Evolutionary conservation across 805 yeast genomes (phyloP), one percentile per base, ranked within the genome.

Genomic region (Lachancea lanzarotensis): DNA sequence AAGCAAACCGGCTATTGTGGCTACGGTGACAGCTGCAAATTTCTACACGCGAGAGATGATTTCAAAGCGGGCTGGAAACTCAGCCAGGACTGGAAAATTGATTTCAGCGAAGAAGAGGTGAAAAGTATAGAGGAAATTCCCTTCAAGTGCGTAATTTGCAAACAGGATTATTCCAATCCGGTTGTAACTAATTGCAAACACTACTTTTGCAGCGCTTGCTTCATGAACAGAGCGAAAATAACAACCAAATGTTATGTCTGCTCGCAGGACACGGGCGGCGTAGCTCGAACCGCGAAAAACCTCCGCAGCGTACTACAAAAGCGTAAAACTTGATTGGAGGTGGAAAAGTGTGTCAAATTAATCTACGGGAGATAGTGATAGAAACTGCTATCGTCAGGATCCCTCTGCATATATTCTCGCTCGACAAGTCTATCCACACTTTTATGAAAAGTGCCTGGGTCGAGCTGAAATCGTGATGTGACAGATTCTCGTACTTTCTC

Each of bases 1-100:
- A 75, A 79, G 47, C 84, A 83, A 53, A 90, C 95, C 0, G 99
- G 98, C 0, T 90, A 80, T 59, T 93, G 98, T 72, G 97, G 97
- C 5, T 93, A 83, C 61, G 99, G 99, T 8, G 98, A 93, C 55
- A 83, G 93, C 30, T 93, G 99, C 69, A 93, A 93, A 67, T 93
- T 93, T 62, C 62, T 91, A 30, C 99, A 93, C 60, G 78, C 86
- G 13, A 68, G 99, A 63, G 97, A 87, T 53, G 95, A 87, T 57
- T 84, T 81, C 66, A 76, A 73, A 45, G 81, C 81, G 38, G 85
- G 82, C 26, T 78, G 81, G 78, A 79, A 82, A 47, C 61, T 82
- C 6, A 75, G 73, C 22, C 72, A 71, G 47, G 95, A 86, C 37
- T 86, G 96, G 95, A 83, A 82, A 42, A 47, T 63, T 2, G 50